phyloP scores from a whole-genome alignment of 2,329 filamentous ascomycete genomes.

The Scorias spongiosa region DNA sequence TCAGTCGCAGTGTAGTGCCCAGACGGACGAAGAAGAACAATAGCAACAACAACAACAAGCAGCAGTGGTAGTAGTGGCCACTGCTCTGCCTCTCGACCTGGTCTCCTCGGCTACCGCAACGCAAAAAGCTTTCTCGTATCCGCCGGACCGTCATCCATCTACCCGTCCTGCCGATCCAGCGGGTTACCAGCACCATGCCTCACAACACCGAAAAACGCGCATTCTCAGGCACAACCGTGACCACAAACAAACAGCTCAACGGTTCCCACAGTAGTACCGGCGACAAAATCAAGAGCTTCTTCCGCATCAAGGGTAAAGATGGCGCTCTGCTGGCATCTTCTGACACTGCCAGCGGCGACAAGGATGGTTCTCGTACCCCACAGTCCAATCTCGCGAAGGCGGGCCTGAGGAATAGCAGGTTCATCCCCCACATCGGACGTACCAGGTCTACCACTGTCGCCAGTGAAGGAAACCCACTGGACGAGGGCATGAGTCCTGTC shows the following conservation, averaged over 20 bases:
- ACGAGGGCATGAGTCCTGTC: constrained; percentile 79
- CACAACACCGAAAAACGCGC: constrained; percentile 28
- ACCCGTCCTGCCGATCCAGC: constrained; percentile 9
- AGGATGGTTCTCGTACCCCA: neutral
- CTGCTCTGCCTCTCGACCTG: neutral
- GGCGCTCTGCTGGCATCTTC: constrained; percentile 26
- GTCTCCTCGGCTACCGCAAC: too few relatives aligned
- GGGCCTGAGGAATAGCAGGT: constrained; percentile 68
- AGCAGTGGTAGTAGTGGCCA: neutral
- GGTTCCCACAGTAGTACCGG: constrained; percentile 28
- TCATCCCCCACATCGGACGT: constrained; percentile 74
- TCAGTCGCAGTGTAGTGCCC: too few relatives aligned
- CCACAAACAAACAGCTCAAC: constrained; percentile 32
- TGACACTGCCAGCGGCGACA: constrained; percentile 41
- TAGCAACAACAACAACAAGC: too few relatives aligned
- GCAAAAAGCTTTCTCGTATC: neutral
- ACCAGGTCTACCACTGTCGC: constrained; percentile 81
- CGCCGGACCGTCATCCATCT: neutral
- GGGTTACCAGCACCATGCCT: constrained; percentile 11
- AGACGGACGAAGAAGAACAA: neutral
- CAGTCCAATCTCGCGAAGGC: constrained; percentile 21
- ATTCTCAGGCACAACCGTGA: constrained; percentile 28
- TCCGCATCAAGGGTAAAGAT: constrained; percentile 42
- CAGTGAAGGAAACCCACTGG: constrained; percentile 81
- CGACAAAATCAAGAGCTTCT: constrained; percentile 54